Conservation (phyloP, 2,329 filamentous ascomycete genomes). For the Fusarium chlamydosporum region DNA sequence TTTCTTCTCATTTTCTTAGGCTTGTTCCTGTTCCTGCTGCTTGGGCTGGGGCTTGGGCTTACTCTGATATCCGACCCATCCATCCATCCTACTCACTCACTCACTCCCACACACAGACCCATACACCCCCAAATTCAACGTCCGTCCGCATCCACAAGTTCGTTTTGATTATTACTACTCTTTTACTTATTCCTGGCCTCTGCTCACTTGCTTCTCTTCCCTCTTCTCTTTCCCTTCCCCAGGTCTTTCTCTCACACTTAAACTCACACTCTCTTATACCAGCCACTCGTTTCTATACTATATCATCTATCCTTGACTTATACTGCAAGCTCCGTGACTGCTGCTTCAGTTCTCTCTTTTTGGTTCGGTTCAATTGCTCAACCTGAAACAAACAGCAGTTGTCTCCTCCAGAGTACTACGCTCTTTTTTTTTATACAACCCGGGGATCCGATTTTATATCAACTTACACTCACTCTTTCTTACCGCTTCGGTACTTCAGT, state of each 20-base stretch:
- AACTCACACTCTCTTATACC: not conserved
- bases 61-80: constrained; percentile 12
- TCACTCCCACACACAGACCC: constrained; percentile 34
- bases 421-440: constrained; percentile 30
- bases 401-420: constrained; percentile 37
- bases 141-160: constrained; percentile 44
- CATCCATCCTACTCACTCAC: constrained; percentile 3
- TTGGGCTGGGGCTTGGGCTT: constrained; percentile 35
- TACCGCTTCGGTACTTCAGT: constrained; percentile 25
- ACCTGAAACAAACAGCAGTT: constrained; percentile 25
- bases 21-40: constrained; percentile 17
- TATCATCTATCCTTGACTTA: constrained; percentile 32
- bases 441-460: constrained; percentile 26
- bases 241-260: constrained; percentile 29
- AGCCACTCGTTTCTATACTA: constrained; percentile 36
- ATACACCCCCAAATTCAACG: constrained; percentile 11
- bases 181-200: constrained; percentile 43
- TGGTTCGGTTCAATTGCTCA: constrained; percentile 32
- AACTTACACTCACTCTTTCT: constrained; percentile 32
- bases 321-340: constrained; percentile 21
- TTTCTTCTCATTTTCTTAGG: constrained; percentile 17
- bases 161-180: constrained; percentile 45
- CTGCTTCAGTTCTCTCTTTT: constrained; percentile 19
- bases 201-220: constrained; percentile 25
- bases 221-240: constrained; percentile 31